phyloP scores from a whole-genome alignment of 208 protist species.

The Leishmania martiniquensis region DNA sequence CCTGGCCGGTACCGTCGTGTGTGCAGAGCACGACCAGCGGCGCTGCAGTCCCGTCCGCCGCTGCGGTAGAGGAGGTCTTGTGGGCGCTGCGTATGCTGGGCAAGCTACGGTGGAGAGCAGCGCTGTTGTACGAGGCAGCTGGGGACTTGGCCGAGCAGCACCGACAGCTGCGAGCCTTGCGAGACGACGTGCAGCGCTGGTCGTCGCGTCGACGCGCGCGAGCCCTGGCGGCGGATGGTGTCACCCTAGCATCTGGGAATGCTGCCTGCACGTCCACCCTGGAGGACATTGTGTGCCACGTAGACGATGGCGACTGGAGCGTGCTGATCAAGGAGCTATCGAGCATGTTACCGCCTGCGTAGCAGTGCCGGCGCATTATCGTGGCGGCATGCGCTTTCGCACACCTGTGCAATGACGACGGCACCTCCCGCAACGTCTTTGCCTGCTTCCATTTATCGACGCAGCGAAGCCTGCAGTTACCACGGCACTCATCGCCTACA shows the following conservation, averaged over 20 bases:
- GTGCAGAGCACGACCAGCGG: background rate
- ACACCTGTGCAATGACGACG: background rate
- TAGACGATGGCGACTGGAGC: slow-evolving; percentile 13
- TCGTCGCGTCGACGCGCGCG: slow-evolving; percentile 6
- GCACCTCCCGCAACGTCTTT: background rate
- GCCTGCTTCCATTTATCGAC: background rate
- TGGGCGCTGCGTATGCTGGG: slow-evolving; percentile 45
- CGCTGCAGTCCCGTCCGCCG: background rate
- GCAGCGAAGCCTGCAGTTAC: background rate
- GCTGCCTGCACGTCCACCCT: background rate
- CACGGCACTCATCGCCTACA: background rate
- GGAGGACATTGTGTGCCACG: slow-evolving; percentile 28
- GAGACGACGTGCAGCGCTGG: slow-evolving; percentile 31
- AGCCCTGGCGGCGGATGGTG: background rate
- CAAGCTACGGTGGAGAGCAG: slow-evolving; percentile 44
- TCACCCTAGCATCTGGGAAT: background rate
- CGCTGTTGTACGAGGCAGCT: slow-evolving; percentile 29
- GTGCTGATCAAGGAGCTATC: slow-evolving; percentile 17
- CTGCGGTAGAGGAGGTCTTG: slow-evolving; percentile 16
- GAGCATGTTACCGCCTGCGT: slow-evolving; percentile 6
- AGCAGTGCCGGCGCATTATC: too few relatives aligned
- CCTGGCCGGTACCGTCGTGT: slow-evolving; percentile 13
- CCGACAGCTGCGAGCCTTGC: slow-evolving; percentile 12
- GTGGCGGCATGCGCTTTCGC: too few relatives aligned
- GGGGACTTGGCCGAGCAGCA: slow-evolving; percentile 20